Evolutionary conservation across 1,284 basidiomycete species (phyloP).

Genomic region (Ustilago crameri): DNA sequence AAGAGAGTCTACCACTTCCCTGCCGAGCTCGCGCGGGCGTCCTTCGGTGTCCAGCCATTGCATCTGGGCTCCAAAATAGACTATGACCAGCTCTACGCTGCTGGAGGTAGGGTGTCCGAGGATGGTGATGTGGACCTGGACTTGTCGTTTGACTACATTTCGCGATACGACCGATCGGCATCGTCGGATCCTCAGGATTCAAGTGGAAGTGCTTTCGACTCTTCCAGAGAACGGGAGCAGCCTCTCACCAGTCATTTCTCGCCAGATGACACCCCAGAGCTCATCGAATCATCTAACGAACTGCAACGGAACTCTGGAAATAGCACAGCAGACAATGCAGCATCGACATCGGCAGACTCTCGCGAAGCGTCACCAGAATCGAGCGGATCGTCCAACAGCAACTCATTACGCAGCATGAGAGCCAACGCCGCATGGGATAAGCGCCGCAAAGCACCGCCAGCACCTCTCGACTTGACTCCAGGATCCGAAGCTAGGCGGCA

Average conservation of each 20-base stretch:
- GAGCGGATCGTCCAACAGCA: conserved; percentile 27
- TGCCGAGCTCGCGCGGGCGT: conserved; percentile 32
- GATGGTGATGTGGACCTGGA: conserved; percentile 53
- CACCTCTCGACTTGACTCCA: conserved; percentile 41
- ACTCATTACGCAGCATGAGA: conserved; percentile 41
- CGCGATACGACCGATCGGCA: conserved; percentile 37
- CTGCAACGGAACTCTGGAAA: neutral
- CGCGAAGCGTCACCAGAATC: conserved; percentile 2
- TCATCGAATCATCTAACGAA: neutral
- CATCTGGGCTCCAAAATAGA: conserved; percentile 12
- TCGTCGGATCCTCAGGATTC: conserved; percentile 29
- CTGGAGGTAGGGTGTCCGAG: conserved; percentile 8
- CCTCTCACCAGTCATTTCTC: conserved; percentile 21
- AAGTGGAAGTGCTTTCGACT: conserved; percentile 24
- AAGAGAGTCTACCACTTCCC: conserved; percentile 42
- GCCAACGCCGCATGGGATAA: conserved; percentile 46
- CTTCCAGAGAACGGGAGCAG: conserved; percentile 16
- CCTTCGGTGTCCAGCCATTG: conserved; percentile 21
- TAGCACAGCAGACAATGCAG: conserved; percentile 4
- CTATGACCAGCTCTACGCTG: conserved; percentile 11
- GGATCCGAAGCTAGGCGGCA: conserved; percentile 27
- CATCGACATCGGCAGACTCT: conserved; percentile 1
- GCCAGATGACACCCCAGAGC: conserved; percentile 31
- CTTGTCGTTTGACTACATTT: conserved; percentile 57
- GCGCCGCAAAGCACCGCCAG: conserved; percentile 48